Evolutionary conservation across 192 early-diverging fungal species (phyloP).

Genomic region (Linnemannia exigua): DNA sequence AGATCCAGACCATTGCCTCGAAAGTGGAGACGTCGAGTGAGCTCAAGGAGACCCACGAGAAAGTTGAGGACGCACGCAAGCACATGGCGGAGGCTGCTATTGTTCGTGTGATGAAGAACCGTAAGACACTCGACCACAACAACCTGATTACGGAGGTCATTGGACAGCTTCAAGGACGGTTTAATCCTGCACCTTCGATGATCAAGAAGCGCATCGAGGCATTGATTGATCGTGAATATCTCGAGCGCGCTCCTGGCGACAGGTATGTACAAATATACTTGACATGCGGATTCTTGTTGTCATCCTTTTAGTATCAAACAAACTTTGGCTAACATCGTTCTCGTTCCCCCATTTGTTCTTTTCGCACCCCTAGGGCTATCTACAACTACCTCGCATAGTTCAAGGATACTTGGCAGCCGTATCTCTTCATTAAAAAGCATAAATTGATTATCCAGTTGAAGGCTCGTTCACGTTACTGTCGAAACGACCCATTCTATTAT

Average conservation of each 20-base stretch:
- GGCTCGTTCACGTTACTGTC: no score
- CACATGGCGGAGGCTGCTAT: constrained; percentile 96
- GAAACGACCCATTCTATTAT: no score
- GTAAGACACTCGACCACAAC: constrained; percentile 92
- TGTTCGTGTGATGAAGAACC: constrained; percentile 97
- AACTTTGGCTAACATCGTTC: no score
- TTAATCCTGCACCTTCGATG: constrained; percentile 85
- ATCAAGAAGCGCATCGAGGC: constrained; percentile 96
- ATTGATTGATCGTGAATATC: constrained; percentile 97
- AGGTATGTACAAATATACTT: constrained; percentile 35
- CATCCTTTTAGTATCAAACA: neutral
- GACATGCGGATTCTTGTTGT: neutral
- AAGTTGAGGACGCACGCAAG: constrained; percentile 88
- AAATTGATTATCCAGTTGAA: no score
- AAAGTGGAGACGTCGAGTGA: constrained; percentile 83
- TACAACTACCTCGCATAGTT: constrained; percentile 50
- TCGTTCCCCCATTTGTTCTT: neutral
- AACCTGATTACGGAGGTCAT: constrained; percentile 87
- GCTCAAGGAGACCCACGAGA: constrained; percentile 83
- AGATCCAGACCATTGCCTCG: constrained; percentile 80
- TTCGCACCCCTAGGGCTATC: constrained; percentile 22
- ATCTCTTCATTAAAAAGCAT: neutral
- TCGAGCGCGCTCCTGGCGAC: constrained; percentile 78
- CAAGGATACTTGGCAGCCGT: neutral
- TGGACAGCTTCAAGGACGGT: constrained; percentile 81